phyloP scores from a whole-genome alignment of 2,329 filamentous ascomycete species.

The Stachybotrys chartarum region DNA sequence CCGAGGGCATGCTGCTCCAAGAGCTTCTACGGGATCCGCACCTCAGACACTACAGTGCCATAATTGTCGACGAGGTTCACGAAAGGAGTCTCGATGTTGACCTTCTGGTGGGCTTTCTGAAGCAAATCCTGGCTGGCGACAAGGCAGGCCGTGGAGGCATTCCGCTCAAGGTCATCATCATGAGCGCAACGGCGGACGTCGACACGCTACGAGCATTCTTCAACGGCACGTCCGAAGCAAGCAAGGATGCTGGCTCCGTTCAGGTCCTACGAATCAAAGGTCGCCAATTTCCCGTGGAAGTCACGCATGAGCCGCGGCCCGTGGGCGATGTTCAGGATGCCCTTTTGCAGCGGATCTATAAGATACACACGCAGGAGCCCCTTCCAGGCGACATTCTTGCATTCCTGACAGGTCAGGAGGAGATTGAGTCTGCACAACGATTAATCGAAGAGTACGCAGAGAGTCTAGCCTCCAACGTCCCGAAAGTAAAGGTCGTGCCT shows the following conservation, averaged over 20 bases:
- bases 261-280: conserved; percentile 66
- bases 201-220: conserved; percentile 75
- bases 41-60: conserved; percentile 76
- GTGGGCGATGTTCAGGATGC: conserved; percentile 77
- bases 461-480: conserved; percentile 66
- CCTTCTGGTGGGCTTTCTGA: conserved; percentile 79
- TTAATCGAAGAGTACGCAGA: conserved; percentile 74
- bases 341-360: conserved; percentile 73
- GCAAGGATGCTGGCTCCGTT: conserved; percentile 14
- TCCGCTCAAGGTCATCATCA: conserved; percentile 82
- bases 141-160: conserved; percentile 61
- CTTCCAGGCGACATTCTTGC: conserved; percentile 91
- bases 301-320: conserved; percentile 65
- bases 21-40: conserved; percentile 83
- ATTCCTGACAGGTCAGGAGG: conserved; percentile 88
- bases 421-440: conserved; percentile 75
- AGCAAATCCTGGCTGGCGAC: conserved; percentile 61
- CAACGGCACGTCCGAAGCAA: conserved; percentile 19
- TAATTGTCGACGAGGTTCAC: conserved; percentile 95
- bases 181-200: conserved; percentile 94
- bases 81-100: conserved; percentile 94
- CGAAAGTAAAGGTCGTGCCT: conserved; percentile 65
- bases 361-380: conserved; percentile 79
- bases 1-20: conserved; percentile 92
- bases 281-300: conserved; percentile 77